phyloP scores from a whole-genome alignment of 495 filamentous ascomycete species.

The Cairneyella variabilis region DNA sequence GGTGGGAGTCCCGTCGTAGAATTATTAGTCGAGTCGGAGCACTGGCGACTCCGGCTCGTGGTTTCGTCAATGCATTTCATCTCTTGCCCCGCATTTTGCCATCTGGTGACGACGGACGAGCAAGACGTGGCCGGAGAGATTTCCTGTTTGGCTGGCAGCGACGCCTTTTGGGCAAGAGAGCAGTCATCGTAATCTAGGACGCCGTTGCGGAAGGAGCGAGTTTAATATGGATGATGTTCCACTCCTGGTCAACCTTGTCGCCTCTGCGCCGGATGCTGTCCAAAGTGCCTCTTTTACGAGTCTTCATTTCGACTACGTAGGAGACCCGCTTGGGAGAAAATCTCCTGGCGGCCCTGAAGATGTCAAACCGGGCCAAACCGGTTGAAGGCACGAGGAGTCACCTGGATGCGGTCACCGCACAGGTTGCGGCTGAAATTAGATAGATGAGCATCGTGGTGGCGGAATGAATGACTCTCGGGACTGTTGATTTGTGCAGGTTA shows the following conservation, averaged over 20 bases:
- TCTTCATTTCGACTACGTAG: slow-evolving; percentile 4
- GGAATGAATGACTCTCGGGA: background rate
- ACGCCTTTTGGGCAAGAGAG: too few relatives aligned
- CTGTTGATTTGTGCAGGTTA: background rate
- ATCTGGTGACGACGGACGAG: background rate
- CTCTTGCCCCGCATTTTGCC: background rate
- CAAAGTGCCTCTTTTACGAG: background rate
- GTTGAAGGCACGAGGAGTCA: too few relatives aligned
- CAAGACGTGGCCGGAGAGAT: background rate
- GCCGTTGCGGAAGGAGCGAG: too few relatives aligned
- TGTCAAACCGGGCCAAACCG: background rate
- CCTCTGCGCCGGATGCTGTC: background rate
- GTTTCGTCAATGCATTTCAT: background rate
- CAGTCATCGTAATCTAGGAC: too few relatives aligned
- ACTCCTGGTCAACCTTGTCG: background rate
- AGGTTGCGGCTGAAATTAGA: background rate
- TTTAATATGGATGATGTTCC: background rate
- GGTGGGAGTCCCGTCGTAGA: background rate
- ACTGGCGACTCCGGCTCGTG: background rate
- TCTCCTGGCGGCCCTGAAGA: background rate
- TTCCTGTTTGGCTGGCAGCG: background rate
- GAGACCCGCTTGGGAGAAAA: background rate
- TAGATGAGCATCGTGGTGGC: background rate
- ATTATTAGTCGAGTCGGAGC: background rate
- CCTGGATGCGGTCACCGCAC: background rate